Percentiles rank a stretch among this genome's conserved stretches.
Conservation (phyloP, 2,329 filamentous ascomycete species). For the Scedosporium apiospermum region DNA sequence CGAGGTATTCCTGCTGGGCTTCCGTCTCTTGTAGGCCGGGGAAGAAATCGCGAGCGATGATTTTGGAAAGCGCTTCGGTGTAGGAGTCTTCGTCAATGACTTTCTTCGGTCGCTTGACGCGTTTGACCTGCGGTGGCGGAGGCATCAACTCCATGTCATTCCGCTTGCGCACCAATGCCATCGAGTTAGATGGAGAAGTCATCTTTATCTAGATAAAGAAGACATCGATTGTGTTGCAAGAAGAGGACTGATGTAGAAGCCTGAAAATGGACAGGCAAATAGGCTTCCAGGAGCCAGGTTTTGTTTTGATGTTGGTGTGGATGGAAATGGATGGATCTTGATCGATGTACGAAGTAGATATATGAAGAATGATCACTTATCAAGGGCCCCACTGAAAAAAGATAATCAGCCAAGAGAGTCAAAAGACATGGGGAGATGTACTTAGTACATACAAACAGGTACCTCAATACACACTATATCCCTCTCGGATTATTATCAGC, state of each 20-base stretch:
- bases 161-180: conserved; percentile 58
- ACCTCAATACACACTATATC: no score
- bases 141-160: conserved; percentile 69
- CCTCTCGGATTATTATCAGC: no score
- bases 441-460: no score
- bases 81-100: conserved; percentile 93
- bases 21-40: conserved; percentile 80
- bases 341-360: not conserved
- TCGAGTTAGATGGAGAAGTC: conserved; percentile 24
- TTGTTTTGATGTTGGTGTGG: not conserved
- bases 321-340: not conserved
- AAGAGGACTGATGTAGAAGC: not conserved
- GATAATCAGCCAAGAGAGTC: not conserved
- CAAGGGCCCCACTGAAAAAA: not conserved
- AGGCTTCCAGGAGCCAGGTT: no score
- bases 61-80: conserved; percentile 79
- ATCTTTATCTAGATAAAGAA: not conserved
- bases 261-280: not conserved
- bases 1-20: conserved; percentile 83
- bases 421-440: not conserved
- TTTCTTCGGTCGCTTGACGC: conserved; percentile 81
- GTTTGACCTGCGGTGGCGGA: conserved; percentile 73
- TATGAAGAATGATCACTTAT: not conserved
- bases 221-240: not conserved
- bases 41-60: conserved; percentile 95